phyloP scores from a whole-genome alignment of 2,329 filamentous ascomycete species.

The Fusarium sp. region DNA sequence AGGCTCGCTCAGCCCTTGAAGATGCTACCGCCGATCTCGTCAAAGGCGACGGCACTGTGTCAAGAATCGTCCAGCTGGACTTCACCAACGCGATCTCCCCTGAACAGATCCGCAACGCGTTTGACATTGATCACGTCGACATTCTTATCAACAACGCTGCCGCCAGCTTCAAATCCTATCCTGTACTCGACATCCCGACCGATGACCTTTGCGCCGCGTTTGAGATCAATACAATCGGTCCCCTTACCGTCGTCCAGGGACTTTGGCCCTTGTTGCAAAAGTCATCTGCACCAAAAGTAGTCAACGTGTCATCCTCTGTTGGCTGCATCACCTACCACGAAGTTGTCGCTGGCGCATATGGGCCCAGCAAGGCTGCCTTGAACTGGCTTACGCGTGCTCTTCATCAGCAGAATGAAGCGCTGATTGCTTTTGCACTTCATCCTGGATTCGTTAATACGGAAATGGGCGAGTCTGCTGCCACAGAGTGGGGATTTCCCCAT shows the following conservation, averaged over 20 bases:
- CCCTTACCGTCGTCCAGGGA: conserved; percentile 45
- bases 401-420: conserved; percentile 40
- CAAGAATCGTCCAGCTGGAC: conserved; percentile 51
- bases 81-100: conserved; percentile 42
- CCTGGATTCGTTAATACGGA: conserved; percentile 52
- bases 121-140: conserved; percentile 54
- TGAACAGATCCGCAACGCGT: conserved; percentile 31
- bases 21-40: conserved; percentile 24
- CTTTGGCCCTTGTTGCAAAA: conserved; percentile 50
- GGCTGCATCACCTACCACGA: conserved; percentile 50
- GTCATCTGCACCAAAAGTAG: conserved; percentile 44
- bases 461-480: conserved; percentile 45
- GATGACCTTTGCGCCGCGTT: conserved; percentile 52
- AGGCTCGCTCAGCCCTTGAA: conserved; percentile 21
- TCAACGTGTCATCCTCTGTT: conserved; percentile 50
- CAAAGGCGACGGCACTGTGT: conserved; percentile 40
- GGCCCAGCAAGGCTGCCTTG: conserved; percentile 48
- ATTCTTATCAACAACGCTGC: conserved; percentile 64
- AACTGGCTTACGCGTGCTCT: conserved; percentile 48
- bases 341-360: conserved; percentile 45
- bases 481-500: conserved; percentile 45
- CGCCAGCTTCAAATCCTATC: conserved; percentile 43
- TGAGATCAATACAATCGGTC: conserved; percentile 56
- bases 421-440: conserved; percentile 48
- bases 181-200: conserved; percentile 42